Percentiles rank a stretch among this genome's conserved stretches.
Evolutionary conservation across 1,139 yeast genomes (phyloP).

Genomic region (Zygosaccharomyces sapae): DNA sequence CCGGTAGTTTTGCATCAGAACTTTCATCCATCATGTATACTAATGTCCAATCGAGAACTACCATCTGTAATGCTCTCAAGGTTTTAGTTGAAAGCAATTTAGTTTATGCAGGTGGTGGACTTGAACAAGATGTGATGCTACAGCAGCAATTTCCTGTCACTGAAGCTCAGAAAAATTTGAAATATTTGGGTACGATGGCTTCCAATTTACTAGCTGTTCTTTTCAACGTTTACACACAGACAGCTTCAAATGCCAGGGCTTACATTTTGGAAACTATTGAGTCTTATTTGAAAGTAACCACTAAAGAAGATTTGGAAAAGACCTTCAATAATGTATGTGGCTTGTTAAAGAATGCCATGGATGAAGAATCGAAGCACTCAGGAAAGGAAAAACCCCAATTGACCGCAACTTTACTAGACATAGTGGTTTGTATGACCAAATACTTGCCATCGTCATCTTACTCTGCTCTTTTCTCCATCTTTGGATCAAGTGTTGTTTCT

Average conservation of each 20-base stretch:
- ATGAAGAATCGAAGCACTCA: conserved; percentile 46
- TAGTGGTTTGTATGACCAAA: conserved; percentile 80
- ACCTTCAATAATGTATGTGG: conserved; percentile 87
- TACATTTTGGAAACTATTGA: conserved; percentile 84
- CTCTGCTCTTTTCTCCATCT: conserved; percentile 71
- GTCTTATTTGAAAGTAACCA: conserved; percentile 68
- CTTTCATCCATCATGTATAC: conserved; percentile 73
- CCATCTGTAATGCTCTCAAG: conserved; percentile 76
- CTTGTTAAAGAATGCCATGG: conserved; percentile 69
- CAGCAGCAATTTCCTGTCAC: conserved; percentile 57
- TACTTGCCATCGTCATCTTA: conserved; percentile 70
- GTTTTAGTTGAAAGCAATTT: conserved; percentile 73
- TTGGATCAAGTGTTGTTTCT: conserved; percentile 60
- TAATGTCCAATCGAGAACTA: conserved; percentile 68
- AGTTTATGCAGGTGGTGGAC: conserved; percentile 56
- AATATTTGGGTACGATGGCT: conserved; percentile 61
- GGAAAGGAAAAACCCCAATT: conserved; percentile 42
- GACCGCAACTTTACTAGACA: conserved; percentile 84
- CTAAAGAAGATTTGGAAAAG: conserved; percentile 57
- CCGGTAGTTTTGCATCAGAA: conserved; percentile 70
- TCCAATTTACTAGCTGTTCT: conserved; percentile 77
- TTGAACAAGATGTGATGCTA: conserved; percentile 53
- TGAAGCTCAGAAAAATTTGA: conserved; percentile 54
- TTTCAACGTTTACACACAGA: conserved; percentile 86
- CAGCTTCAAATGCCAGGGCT: conserved; percentile 77